phyloP scores from a whole-genome alignment of 208 protist species.

The Porcisia hertigi region DNA sequence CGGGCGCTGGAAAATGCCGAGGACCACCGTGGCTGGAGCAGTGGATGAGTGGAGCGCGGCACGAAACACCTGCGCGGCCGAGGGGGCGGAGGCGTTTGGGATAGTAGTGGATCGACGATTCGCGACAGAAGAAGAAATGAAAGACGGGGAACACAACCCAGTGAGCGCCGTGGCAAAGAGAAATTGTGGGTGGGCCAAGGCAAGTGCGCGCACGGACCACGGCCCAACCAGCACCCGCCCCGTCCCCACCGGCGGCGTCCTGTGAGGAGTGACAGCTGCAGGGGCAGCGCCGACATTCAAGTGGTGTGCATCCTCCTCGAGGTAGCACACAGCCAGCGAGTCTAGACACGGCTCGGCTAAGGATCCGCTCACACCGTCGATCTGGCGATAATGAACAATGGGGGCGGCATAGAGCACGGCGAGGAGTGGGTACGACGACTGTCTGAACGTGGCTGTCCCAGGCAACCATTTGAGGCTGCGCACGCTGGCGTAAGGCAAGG shows the following conservation, averaged over 20 bases:
- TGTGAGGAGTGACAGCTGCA: neutral
- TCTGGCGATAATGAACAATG: neutral
- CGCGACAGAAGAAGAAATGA: no score
- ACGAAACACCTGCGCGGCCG: conserved; percentile 15
- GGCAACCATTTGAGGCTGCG: conserved; percentile 47
- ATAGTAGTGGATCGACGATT: neutral
- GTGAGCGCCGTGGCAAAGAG: conserved; percentile 18
- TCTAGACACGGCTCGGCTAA: conserved; percentile 19
- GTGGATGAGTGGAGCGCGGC: neutral
- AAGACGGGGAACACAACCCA: neutral
- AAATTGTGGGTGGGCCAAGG: conserved; percentile 25
- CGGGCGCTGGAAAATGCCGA: conserved; percentile 32
- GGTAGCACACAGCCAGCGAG: conserved; percentile 22
- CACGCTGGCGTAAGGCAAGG: conserved; percentile 10
- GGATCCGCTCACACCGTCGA: neutral
- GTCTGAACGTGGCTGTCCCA: conserved; percentile 24
- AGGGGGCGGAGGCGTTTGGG: neutral
- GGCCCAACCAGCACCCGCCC: conserved; percentile 13
- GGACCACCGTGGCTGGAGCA: neutral
- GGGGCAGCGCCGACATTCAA: neutral
- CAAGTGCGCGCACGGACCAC: conserved; percentile 28
- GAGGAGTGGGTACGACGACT: conserved; percentile 37
- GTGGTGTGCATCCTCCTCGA: neutral
- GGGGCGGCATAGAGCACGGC: conserved; percentile 37
- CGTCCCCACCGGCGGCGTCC: neutral